Percentiles rank a stretch among this genome's conserved stretches.
phyloP scores from a whole-genome alignment of 331 rosid genomes.

The Quercus phellos region DNA sequence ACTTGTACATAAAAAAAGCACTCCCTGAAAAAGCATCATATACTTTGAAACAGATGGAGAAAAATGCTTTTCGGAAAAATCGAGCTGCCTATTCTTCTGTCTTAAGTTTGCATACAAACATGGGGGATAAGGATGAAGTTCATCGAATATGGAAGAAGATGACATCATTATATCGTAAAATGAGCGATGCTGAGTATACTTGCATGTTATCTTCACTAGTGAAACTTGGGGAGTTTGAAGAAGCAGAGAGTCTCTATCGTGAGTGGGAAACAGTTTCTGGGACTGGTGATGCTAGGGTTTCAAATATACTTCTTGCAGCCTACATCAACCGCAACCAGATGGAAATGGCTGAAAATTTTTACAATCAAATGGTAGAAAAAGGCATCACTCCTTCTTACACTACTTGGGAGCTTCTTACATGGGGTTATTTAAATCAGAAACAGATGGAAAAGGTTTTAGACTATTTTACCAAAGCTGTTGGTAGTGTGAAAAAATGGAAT shows the following conservation, averaged over 20 bases:
- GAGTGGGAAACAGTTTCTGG: constrained; percentile 78
- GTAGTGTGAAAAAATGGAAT: constrained; percentile 70
- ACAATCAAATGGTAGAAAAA: constrained; percentile 39
- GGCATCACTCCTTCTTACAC: constrained; percentile 58
- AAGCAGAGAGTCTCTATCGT: constrained; percentile 64
- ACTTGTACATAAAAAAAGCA: constrained; percentile 57
- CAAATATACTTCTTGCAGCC: constrained; percentile 79
- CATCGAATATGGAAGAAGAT: constrained; percentile 65
- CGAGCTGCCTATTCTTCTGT: constrained; percentile 68
- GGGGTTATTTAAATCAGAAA: constrained; percentile 58
- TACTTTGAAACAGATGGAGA: constrained; percentile 87
- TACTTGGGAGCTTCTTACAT: constrained; percentile 80
- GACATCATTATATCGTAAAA: constrained; percentile 54
- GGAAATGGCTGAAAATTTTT: constrained; percentile 62
- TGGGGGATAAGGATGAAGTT: constrained; percentile 72
- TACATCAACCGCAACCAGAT: constrained; percentile 63
- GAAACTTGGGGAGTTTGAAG: constrained; percentile 59
- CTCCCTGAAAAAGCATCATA: constrained; percentile 56
- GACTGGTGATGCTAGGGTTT: constrained; percentile 62
- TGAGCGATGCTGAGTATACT: constrained; percentile 70
- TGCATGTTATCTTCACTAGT: constrained; percentile 83
- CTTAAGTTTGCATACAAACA: constrained; percentile 68
- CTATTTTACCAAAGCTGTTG: constrained; percentile 55
- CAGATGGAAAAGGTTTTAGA: constrained; percentile 49
- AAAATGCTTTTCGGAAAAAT: constrained; percentile 34